phyloP scores from a whole-genome alignment of 768 basidiomycete species.

The Crepidotus variabilis region DNA sequence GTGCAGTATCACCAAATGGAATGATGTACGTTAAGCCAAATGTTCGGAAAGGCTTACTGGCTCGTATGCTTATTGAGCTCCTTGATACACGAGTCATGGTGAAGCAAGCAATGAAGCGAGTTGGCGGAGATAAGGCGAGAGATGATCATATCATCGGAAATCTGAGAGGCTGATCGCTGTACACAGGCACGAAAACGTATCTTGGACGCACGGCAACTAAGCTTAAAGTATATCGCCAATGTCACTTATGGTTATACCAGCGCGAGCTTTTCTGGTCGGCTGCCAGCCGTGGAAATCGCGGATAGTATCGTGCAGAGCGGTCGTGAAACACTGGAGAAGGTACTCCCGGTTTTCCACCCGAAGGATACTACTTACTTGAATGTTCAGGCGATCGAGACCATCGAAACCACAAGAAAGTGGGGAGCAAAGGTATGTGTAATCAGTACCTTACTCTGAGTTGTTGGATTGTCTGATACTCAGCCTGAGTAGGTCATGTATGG shows the following conservation, averaged over 20 bases:
- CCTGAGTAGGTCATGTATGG: slow-evolving; percentile 79
- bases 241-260: slow-evolving; percentile 96
- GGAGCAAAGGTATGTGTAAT: slow-evolving; percentile 52
- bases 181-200: slow-evolving; percentile 66
- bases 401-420: slow-evolving; percentile 80
- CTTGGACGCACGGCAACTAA: slow-evolving; percentile 87
- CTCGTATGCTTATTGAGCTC: slow-evolving; percentile 89
- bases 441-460: too few relatives aligned
- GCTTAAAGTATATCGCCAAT: slow-evolving; percentile 92
- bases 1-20: slow-evolving; percentile 88
- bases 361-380: neutral
- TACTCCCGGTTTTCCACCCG: slow-evolving; percentile 23
- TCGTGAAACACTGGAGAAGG: slow-evolving; percentile 93
- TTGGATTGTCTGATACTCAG: neutral
- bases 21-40: slow-evolving; percentile 88
- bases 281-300: slow-evolving; percentile 98
- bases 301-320: slow-evolving; percentile 98
- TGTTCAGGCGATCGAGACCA: slow-evolving; percentile 72
- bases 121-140: slow-evolving; percentile 68
- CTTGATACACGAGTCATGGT: slow-evolving; percentile 97
- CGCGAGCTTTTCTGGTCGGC: slow-evolving; percentile 91
- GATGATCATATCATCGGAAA: neutral
- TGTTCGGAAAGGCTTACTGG: slow-evolving; percentile 81
- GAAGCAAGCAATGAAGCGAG: slow-evolving; percentile 91
- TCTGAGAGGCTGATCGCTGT: neutral